These are phyloP conservation scores for Malus orientalis DNA, from an alignment of 306 rosid genomes.

Conservation along the genomic window DNA sequence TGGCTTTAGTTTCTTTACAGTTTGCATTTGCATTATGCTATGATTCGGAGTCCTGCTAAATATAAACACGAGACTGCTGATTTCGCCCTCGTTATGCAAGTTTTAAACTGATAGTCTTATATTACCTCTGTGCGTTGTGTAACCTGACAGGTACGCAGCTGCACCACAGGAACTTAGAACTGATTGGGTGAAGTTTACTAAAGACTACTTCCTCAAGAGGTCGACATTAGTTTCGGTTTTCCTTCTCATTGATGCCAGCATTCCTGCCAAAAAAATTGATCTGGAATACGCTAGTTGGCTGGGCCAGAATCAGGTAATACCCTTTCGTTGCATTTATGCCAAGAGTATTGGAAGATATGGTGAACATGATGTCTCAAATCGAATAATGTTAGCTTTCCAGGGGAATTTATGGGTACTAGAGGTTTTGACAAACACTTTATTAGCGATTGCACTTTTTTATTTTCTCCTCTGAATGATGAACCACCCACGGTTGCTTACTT, in stretches of 20 bases:
- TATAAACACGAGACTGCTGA: not conserved
- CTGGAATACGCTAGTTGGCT: slow-evolving; percentile 96
- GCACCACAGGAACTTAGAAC: slow-evolving; percentile 84
- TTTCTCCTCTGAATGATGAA: not conserved
- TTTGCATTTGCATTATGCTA: not conserved
- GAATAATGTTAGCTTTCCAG: not conserved
- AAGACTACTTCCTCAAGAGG: slow-evolving; percentile 81
- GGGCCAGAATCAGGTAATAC: slow-evolving; percentile 83
- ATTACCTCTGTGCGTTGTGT: not conserved
- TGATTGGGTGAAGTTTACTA: slow-evolving; percentile 87
- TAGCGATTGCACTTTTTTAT: not conserved
- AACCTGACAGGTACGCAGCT: slow-evolving; percentile 66
- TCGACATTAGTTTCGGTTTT: slow-evolving; percentile 83
- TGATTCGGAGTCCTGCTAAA: not conserved
- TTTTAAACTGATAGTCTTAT: not conserved
- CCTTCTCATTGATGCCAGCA: slow-evolving; percentile 97
- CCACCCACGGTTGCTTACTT: not conserved
- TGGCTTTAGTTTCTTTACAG: not conserved
- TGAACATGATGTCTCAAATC: not conserved
- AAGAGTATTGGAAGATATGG: not conserved
- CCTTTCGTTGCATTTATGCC: not conserved
- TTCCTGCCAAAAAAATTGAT: slow-evolving; percentile 81
- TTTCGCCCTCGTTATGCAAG: not conserved
- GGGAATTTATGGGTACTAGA: not conserved
- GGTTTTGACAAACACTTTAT: not conserved